These are phyloP conservation scores for Rubus idaeus DNA, from an alignment of 306 rosid species.

Conservation along the genomic window DNA sequence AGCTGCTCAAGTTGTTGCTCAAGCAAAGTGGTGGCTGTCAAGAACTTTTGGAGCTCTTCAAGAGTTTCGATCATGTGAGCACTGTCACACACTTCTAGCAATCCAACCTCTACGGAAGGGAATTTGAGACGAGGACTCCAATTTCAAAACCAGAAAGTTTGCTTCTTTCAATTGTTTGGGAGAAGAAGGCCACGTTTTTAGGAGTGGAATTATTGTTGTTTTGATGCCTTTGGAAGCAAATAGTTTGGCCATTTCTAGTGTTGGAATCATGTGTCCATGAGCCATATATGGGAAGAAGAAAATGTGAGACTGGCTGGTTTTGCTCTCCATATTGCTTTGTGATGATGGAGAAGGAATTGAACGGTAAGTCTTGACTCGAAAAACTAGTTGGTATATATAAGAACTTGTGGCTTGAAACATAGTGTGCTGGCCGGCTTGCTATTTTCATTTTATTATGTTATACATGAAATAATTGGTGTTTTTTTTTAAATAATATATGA, in stretches of 20 bases:
- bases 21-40: neutral
- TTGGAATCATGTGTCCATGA: neutral
- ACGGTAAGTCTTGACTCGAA: neutral
- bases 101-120: neutral
- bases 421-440: neutral
- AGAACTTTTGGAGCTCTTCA: neutral
- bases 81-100: neutral
- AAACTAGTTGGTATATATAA: neutral
- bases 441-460: neutral
- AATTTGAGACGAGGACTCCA: neutral
- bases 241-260: neutral
- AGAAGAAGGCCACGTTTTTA: neutral
- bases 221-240: neutral
- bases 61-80: neutral
- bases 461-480: neutral
- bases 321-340: neutral
- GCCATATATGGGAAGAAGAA: neutral
- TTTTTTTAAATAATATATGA: too few relatives aligned
- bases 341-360: neutral
- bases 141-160: neutral
- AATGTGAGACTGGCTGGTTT: conserved; percentile 3
- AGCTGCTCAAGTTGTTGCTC: conserved; percentile 19
- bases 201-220: neutral
- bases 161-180: neutral
- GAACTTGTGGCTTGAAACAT: neutral